Base-by-base conservation (phyloP, 345 rosid genomes). In the Populus euphratica region DNA sequence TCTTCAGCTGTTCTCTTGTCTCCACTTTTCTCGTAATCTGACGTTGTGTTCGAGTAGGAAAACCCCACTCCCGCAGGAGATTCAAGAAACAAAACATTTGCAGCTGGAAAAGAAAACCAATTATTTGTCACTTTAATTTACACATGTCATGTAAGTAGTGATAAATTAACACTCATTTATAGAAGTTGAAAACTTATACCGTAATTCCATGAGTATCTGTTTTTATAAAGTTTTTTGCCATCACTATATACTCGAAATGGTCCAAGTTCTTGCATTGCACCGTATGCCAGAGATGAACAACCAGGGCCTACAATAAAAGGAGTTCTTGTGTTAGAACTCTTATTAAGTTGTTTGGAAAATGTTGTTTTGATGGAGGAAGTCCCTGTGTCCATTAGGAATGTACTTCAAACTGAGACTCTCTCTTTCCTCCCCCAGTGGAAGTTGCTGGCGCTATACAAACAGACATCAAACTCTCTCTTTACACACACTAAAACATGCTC, bases 251-350 rank as follows among this genome's bases (percentile, higher is more conserved):
- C 84, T 13, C 85, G 63, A 47, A 87, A 87, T 41, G 86, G 90
- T 68, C 90, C 88, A 2, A 81, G 88, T 68, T 87, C 90, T 69
- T 81, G 41, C 88, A 87, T 76, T 20, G 90, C 90, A 43, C 89
- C 87, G 83, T 75, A 77, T 4, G 72, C 85, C 61, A 87, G 68
- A 10, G 89, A 87, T 29, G 89, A 87, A 62, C 89, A 87, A 6
- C 89, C 86, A 39, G 87, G 87, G 4, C 89, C 89, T 85, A 68
- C 23, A 44, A 59, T 70, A n/a, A 14, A 11, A 38, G 2, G 4
- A 20, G 44, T 3, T 41, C n/a, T 7, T 18, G 54, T 52, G 59
- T 52, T 52, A 52, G 59, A 52, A 52, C 8, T 16, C 18, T 4
- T 20, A 17, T 6, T 49, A 50, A 5, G n/a, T 17, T 17, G n/a